phyloP scores from a whole-genome alignment of 257 asterid species.

The Oldenlandia corymbosa region DNA sequence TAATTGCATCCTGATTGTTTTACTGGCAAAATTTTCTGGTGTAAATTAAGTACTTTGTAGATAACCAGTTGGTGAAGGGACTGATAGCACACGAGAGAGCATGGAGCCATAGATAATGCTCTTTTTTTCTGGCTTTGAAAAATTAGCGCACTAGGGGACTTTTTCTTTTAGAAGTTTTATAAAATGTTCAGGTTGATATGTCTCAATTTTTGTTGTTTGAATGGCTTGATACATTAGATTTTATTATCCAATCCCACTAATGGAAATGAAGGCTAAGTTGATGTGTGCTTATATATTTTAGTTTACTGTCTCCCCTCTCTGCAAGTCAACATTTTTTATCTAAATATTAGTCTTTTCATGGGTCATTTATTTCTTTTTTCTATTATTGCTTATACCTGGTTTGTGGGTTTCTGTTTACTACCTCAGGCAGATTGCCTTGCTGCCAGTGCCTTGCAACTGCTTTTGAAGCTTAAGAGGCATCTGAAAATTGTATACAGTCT shows the following conservation, averaged over 20 bases:
- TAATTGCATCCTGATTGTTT: background rate
- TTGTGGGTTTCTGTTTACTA: constrained; percentile 7
- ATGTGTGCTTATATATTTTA: too few species aligned
- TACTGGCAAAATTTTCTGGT: constrained; percentile 5
- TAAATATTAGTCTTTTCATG: background rate
- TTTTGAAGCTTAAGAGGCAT: constrained; percentile 89
- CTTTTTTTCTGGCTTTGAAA: too few species aligned
- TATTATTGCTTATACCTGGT: background rate
- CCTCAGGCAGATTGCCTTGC: constrained; percentile 74
- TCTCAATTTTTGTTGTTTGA: too few species aligned
- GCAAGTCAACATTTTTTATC: too few species aligned
- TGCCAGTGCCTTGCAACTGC: constrained; percentile 86
- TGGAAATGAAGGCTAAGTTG: too few species aligned
- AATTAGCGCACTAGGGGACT: too few species aligned
- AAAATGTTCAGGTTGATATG: too few species aligned
- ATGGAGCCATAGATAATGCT: background rate
- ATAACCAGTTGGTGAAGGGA: background rate
- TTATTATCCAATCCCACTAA: too few species aligned
- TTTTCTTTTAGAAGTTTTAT: too few species aligned
- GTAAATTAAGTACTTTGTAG: background rate
- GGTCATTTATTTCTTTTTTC: constrained; percentile 8
- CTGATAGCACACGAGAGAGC: background rate
- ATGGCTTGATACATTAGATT: too few species aligned
- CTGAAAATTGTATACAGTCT: constrained; percentile 80
- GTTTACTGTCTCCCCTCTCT: too few species aligned